These are phyloP conservation scores for Bombardia bombarda DNA, from an alignment of 495 filamentous ascomycete species.

Conservation along the genomic window DNA sequence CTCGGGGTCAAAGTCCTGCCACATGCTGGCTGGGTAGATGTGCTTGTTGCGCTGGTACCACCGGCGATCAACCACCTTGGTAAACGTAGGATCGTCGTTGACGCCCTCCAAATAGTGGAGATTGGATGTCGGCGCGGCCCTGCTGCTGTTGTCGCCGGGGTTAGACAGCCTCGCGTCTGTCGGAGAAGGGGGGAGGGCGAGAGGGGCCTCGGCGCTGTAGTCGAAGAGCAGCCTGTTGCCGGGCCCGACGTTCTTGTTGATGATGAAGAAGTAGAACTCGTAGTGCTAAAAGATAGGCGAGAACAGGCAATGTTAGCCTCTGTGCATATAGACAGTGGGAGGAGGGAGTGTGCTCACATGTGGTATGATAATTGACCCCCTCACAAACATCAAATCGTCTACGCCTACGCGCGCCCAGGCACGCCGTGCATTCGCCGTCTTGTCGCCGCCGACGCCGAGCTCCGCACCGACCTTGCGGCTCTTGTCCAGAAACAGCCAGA, in stretches of 20 bases:
- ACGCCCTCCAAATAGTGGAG: constrained; percentile 59
- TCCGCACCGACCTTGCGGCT: constrained; percentile 85
- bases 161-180: constrained; percentile 33
- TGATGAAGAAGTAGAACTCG: constrained; percentile 93
- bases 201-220: constrained; percentile 49
- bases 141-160: constrained; percentile 26
- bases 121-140: constrained; percentile 18
- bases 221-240: constrained; percentile 67
- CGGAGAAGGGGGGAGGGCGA: constrained; percentile 8
- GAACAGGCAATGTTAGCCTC: not conserved
- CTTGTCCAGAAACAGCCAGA: constrained; percentile 88
- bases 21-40: constrained; percentile 91
- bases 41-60: constrained; percentile 99
- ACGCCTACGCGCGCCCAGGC: constrained; percentile 93
- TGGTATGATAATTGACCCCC: constrained; percentile 86
- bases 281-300: constrained; percentile 58
- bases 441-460: constrained; percentile 56
- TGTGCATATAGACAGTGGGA: not conserved
- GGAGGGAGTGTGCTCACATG: too few relatives aligned
- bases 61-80: constrained; percentile 89
- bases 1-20: constrained; percentile 89
- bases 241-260: constrained; percentile 72
- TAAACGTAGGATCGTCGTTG: constrained; percentile 71
- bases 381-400: constrained; percentile 93
- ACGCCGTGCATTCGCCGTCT: constrained; percentile 55